Evolutionary conservation across 2,329 filamentous ascomycete genomes (phyloP).

Genomic region (Sporothrix globosa): DNA sequence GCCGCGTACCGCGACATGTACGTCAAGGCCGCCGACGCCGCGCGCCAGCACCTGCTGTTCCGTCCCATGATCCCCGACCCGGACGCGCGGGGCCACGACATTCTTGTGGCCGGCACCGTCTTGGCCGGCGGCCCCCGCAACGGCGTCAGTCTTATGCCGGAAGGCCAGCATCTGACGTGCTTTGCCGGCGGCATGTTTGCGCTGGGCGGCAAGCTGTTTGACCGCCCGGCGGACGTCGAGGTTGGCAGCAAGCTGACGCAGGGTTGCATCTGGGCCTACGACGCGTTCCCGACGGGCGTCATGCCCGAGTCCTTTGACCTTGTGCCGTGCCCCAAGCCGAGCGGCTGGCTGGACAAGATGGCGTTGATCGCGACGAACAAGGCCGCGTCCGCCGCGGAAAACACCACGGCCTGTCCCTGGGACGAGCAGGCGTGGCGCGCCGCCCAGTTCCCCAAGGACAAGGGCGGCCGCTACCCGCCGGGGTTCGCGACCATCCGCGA

Average conservation of each 20-base stretch:
- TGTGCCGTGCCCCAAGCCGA: slow-evolving; percentile 46
- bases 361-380: slow-evolving; percentile 35
- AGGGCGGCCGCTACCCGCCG: slow-evolving; percentile 29
- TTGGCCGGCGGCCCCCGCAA: slow-evolving; percentile 33
- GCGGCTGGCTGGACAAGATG: slow-evolving; percentile 15
- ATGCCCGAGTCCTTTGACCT: slow-evolving; percentile 62
- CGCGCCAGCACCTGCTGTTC: slow-evolving; percentile 67
- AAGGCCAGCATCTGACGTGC: slow-evolving; percentile 51
- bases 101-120: slow-evolving; percentile 61
- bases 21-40: slow-evolving; percentile 60
- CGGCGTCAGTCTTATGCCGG: slow-evolving; percentile 40
- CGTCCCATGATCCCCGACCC: slow-evolving; percentile 63
- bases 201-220: slow-evolving; percentile 51
- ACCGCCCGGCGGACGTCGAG: slow-evolving; percentile 50
- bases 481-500: slow-evolving; percentile 41
- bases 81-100: slow-evolving; percentile 54
- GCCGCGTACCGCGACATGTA: slow-evolving; percentile 68
- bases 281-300: slow-evolving; percentile 56
- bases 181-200: slow-evolving; percentile 56
- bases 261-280: slow-evolving; percentile 64
- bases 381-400: too few relatives aligned
- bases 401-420: slow-evolving; percentile 41
- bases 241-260: slow-evolving; percentile 54
- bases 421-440: slow-evolving; percentile 44
- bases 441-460: slow-evolving; percentile 35